Base-by-base conservation (phyloP, 2,329 filamentous ascomycete species). In the Nectriaceae sp. region DNA sequence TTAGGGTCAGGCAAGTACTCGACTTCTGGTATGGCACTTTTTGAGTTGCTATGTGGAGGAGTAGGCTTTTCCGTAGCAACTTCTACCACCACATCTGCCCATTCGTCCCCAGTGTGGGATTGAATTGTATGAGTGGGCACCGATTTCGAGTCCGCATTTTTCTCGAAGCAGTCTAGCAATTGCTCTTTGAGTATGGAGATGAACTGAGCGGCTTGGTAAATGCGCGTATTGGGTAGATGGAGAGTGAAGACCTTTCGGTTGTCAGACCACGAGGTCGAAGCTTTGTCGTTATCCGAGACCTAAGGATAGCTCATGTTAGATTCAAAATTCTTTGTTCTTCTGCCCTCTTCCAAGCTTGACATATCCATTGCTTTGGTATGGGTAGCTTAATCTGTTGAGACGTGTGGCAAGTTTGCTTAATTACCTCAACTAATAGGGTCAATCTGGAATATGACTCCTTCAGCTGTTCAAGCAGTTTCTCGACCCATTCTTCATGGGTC, bases 51-150 rank as follows among this genome's bases (percentile, higher is more conserved):
- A 5, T 39, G 45, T 3, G 8, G 16, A n/a, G 42, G 26, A 42
- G 11, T 54, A 19, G 44, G 26, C 26, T 31, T 31, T 8, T 31
- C 26, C 15, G 26, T 31, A 6, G 16, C 29, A 21, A 58, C 44
- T 39, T 66, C 70, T 11, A 70, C 54, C 3, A 65, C 65, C 1
- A 78, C 65, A 21, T 74, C 70, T 11, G 71, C 74, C 75, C 76
- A 78, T 49, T 74, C 74, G 22, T 77, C 75, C 4, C 54, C 59
- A 5, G 58, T 61, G 10, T 54, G 55, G 21, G 54, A 61, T 39
- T 54, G 59, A 21, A 57, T 58, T n/a, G n/a, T n/a, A n/a, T n/a
- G n/a, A n/a, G n/a, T n/a, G 2, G 52, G 51, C 15, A 55, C 26
- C 4, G 51, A 33, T 15, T 8, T 52, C 31, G 10, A 42, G 29